A percentile compares a stretch with the other conserved stretches of the same genome.
phyloP scores from a whole-genome alignment of 2,329 filamentous ascomycete species.

The Rhytidhysteron rufulum region DNA sequence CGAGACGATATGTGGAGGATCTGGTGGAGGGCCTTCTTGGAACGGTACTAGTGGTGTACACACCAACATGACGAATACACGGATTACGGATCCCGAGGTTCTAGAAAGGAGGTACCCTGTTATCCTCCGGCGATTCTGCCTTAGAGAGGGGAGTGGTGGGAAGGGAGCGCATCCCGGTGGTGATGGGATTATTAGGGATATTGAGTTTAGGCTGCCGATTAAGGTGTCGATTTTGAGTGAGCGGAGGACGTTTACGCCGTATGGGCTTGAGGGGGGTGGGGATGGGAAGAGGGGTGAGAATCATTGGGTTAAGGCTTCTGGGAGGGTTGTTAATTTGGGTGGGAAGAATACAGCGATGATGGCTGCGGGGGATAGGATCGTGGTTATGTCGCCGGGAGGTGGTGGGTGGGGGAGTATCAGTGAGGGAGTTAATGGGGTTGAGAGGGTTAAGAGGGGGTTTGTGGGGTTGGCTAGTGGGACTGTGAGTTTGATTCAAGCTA shows the following conservation, averaged over 20 bases:
- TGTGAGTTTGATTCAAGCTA: too few species aligned
- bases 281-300: constrained; percentile 28
- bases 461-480: too few species aligned
- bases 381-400: constrained; percentile 14
- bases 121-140: constrained; percentile 27
- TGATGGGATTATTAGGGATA: constrained; percentile 26
- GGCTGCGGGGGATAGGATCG: constrained; percentile 11
- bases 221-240: constrained; percentile 28
- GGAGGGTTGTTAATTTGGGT: constrained; percentile 13
- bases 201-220: constrained; percentile 27
- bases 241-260: constrained; percentile 25
- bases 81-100: constrained; percentile 34
- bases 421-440: too few species aligned
- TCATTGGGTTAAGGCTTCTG: constrained; percentile 21
- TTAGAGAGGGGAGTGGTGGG: constrained; percentile 27
- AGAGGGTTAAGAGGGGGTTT: too few species aligned
- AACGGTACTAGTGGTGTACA: constrained; percentile 31
- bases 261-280: constrained; percentile 29
- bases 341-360: constrained; percentile 9
- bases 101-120: constrained; percentile 34
- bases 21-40: constrained; percentile 29
- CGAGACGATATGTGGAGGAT: constrained; percentile 35
- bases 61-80: constrained; percentile 36
- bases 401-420: constrained; percentile 12
- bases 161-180: constrained; percentile 24